phyloP scores from a whole-genome alignment of 208 protist species.

The Herpetomonas samuelpessoai region DNA sequence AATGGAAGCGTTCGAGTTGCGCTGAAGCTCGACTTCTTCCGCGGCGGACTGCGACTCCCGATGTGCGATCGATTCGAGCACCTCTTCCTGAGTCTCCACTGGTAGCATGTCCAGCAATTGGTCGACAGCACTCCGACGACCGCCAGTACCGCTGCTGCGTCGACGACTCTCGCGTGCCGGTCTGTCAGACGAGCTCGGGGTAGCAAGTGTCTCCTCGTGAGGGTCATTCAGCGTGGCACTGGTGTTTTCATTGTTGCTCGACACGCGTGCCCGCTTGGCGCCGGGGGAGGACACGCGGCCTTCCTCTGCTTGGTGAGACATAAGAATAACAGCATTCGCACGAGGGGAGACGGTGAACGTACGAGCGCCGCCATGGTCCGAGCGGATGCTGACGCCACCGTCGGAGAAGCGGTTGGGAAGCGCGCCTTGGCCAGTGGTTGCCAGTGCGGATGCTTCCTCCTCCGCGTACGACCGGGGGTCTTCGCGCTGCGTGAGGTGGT shows the following conservation, averaged over 20 bases:
- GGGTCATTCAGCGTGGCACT: no score
- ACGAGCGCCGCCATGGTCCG: constrained; percentile 6
- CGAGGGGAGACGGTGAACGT: constrained; percentile 13
- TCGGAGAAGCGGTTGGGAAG: no score
- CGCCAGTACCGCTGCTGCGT: constrained; percentile 3
- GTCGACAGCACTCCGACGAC: constrained; percentile 22
- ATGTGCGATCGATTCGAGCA: constrained; percentile 2
- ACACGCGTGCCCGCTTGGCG: no score
- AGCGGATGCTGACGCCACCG: neutral
- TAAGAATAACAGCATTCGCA: constrained; percentile 1
- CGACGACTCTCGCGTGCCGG: neutral
- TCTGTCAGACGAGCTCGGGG: no score
- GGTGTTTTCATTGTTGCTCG: no score
- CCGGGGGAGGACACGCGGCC: constrained; percentile 1
- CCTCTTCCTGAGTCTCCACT: constrained; percentile 24
- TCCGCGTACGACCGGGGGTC: no score
- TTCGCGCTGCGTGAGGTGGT: no score
- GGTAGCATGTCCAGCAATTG: constrained; percentile 48
- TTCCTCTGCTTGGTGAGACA: constrained; percentile 1
- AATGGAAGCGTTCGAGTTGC: no score
- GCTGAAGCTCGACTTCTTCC: no score
- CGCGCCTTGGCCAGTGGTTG: no score
- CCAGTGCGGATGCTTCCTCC: constrained; percentile 8
- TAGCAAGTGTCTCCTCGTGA: no score
- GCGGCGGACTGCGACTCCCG: no score